phyloP scores from a whole-genome alignment of 2,329 filamentous ascomycete genomes.

The Neoarthrinium moseri region DNA sequence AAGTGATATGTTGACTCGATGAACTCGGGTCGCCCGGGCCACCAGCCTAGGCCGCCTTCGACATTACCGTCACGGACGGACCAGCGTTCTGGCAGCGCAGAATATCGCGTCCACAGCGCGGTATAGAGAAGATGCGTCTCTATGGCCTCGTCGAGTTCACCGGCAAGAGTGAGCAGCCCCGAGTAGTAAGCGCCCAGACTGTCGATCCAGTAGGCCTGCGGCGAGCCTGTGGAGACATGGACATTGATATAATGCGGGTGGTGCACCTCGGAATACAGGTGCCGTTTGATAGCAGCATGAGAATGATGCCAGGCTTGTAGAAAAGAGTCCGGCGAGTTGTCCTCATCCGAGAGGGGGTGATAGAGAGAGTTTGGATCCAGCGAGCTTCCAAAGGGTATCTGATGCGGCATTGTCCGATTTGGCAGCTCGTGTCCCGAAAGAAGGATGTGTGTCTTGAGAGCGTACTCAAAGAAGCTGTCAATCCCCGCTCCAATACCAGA shows the following conservation, averaged over 20 bases:
- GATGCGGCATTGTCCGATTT: slow-evolving; percentile 46
- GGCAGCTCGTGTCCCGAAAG: slow-evolving; percentile 71
- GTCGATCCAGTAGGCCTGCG: slow-evolving; percentile 92
- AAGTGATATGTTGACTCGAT: slow-evolving; percentile 96
- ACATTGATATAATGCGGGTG: slow-evolving; percentile 93
- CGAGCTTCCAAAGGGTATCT: slow-evolving; percentile 38
- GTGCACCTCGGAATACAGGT: slow-evolving; percentile 82
- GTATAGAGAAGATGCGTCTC: slow-evolving; percentile 88
- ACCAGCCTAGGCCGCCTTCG: slow-evolving; percentile 87
- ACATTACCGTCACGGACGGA: slow-evolving; percentile 81
- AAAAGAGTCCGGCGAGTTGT: slow-evolving; percentile 76
- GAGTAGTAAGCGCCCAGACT: slow-evolving; percentile 95
- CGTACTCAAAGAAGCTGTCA: slow-evolving; percentile 98
- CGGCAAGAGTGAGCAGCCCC: slow-evolving; percentile 79
- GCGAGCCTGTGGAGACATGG: slow-evolving; percentile 83
- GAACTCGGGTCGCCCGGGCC: slow-evolving; percentile 93
- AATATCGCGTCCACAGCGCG: slow-evolving; percentile 91
- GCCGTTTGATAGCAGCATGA: slow-evolving; percentile 82
- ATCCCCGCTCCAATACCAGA: slow-evolving; percentile 96
- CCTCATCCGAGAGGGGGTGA: slow-evolving; percentile 57
- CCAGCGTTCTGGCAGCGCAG: slow-evolving; percentile 93
- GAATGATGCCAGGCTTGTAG: slow-evolving; percentile 81
- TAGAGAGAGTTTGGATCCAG: slow-evolving; percentile 65
- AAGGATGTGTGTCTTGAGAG: slow-evolving; percentile 88
- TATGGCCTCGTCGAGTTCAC: slow-evolving; percentile 87